Conservation (phyloP, 257 asterid genomes). For the Penstemon davidsonii region DNA sequence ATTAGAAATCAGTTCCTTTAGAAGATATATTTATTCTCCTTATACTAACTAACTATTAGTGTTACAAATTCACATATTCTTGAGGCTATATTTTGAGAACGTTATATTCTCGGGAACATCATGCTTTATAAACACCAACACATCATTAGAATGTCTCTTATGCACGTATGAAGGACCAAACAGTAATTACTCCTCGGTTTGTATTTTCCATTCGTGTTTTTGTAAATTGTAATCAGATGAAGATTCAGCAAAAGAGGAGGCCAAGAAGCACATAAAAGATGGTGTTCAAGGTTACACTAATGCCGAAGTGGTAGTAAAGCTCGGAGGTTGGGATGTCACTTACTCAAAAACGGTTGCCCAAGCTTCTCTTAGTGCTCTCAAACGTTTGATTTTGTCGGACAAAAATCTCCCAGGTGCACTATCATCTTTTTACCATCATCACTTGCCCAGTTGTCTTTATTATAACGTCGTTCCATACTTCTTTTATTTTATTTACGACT, state of each 20-base stretch:
- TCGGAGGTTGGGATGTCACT: constrained; percentile 71
- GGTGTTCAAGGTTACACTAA: constrained; percentile 58
- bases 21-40: no score
- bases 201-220: no score
- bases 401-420: constrained; percentile 73
- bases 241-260: constrained; percentile 78
- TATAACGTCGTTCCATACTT: constrained; percentile 1
- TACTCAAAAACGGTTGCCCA: constrained; percentile 76
- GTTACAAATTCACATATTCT: no score
- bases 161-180: no score
- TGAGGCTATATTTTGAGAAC: no score
- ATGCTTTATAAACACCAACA: no score
- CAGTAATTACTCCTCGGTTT: no score
- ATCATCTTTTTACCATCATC: not conserved
- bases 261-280: constrained; percentile 49
- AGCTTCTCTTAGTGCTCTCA: constrained; percentile 82
- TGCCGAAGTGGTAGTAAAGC: constrained; percentile 82
- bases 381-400: constrained; percentile 69
- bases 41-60: no score
- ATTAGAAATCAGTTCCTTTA: no score
- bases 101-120: no score
- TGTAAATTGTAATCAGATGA: constrained; percentile 51
- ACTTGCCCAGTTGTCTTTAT: not conserved
- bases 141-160: no score
- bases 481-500: not conserved